Evolutionary conservation across 2,329 filamentous ascomycete species (phyloP).

Genomic region (Niveomyces coronatus): DNA sequence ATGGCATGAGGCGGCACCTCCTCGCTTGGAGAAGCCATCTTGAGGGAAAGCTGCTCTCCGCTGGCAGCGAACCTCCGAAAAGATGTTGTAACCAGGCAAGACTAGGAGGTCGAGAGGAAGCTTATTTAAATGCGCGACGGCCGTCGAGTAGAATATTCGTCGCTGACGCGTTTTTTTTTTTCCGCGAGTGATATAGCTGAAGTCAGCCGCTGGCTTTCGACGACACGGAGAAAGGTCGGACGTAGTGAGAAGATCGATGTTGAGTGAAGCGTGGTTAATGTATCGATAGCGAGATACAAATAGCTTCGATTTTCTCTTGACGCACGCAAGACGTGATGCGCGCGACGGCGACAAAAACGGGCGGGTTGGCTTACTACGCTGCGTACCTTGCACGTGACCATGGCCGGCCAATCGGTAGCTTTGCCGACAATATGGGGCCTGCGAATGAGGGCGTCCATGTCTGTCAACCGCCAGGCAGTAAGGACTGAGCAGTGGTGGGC

Average conservation of each 20-base stretch:
- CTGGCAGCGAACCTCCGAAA: slow-evolving; percentile 2
- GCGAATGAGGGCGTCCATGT: too few relatives aligned
- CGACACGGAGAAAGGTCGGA: not conserved
- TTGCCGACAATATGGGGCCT: not conserved
- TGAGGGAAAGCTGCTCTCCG: slow-evolving; percentile 10
- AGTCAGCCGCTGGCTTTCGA: not conserved
- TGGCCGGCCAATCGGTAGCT: slow-evolving; percentile 7
- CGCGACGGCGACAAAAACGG: slow-evolving; percentile 9
- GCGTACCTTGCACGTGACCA: slow-evolving; percentile 6
- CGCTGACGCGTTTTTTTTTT: too few relatives aligned
- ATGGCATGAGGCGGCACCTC: slow-evolving; percentile 35
- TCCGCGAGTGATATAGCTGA: too few relatives aligned
- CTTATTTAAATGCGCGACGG: not conserved
- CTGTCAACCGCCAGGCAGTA: too few relatives aligned
- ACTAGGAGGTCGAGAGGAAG: not conserved
- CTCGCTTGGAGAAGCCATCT: slow-evolving; percentile 25
- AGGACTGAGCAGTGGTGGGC: not conserved
- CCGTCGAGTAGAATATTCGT: too few relatives aligned
- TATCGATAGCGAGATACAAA: slow-evolving; percentile 7
- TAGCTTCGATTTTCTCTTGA: too few relatives aligned
- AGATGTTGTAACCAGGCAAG: not conserved
- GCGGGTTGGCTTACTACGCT: too few relatives aligned
- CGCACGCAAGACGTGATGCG: slow-evolving; percentile 11
- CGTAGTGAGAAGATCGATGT: not conserved
- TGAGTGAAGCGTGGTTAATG: not conserved